These are phyloP conservation scores for Aspergillus novoparasiticus DNA, from an alignment of 2,329 filamentous ascomycete genomes.

Conservation along the genomic window DNA sequence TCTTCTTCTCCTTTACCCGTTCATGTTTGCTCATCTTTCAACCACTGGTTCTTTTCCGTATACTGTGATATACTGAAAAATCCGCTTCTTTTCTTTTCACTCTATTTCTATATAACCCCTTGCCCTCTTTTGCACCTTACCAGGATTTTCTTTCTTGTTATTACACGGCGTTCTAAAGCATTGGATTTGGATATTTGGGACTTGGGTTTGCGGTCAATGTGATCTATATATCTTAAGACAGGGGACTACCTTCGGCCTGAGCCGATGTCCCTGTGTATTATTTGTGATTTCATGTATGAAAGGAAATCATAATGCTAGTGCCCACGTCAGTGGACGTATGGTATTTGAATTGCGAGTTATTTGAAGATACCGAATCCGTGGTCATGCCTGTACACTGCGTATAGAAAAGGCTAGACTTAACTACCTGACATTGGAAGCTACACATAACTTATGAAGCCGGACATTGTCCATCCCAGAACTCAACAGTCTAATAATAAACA, in stretches of 20 bases:
- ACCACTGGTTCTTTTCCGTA: slow-evolving; percentile 17
- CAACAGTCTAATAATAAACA: not conserved
- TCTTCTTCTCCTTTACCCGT: slow-evolving; percentile 11
- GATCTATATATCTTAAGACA: slow-evolving; percentile 19
- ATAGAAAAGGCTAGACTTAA: not conserved
- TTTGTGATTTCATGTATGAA: slow-evolving; percentile 20
- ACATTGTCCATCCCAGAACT: not conserved
- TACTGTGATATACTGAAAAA: slow-evolving; percentile 28
- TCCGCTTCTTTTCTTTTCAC: slow-evolving; percentile 13
- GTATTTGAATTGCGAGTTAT: slow-evolving; percentile 6
- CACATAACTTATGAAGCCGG: not conserved
- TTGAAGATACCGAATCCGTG: not conserved
- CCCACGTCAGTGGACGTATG: slow-evolving; percentile 15
- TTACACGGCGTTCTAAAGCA: slow-evolving; percentile 39
- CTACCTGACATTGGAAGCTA: not conserved
- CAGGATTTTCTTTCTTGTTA: slow-evolving; percentile 18
- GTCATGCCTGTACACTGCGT: too few species aligned
- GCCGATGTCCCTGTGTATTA: slow-evolving; percentile 20
- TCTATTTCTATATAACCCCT: slow-evolving; percentile 9
- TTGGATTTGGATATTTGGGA: slow-evolving; percentile 35
- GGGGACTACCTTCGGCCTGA: slow-evolving; percentile 14
- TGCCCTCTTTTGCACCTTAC: slow-evolving; percentile 20
- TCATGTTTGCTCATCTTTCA: slow-evolving; percentile 14
- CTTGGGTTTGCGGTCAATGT: slow-evolving; percentile 28
- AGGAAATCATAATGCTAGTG: slow-evolving; percentile 23